Conservation (phyloP, 2,329 filamentous ascomycete species). For the Nannizzia gypsea region DNA sequence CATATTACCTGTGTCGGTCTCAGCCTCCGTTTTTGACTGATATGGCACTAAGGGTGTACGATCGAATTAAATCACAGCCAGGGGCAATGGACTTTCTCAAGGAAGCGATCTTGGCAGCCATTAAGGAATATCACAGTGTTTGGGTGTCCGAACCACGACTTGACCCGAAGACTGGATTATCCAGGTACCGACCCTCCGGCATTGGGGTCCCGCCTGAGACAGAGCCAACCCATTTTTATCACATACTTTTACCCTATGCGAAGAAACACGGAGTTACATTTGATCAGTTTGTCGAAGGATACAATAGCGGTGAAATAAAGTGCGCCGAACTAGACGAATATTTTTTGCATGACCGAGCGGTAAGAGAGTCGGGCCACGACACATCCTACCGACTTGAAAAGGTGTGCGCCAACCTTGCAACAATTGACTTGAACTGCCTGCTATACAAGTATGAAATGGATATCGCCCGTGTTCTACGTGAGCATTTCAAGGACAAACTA, state of each 20-base stretch:
- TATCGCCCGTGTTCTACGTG: constrained; percentile 75
- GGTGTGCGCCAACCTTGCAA: constrained; percentile 76
- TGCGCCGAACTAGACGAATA: constrained; percentile 91
- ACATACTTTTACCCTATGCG: constrained; percentile 69
- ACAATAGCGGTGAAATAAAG: constrained; percentile 63
- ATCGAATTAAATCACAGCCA: constrained; percentile 78
- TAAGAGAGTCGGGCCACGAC: constrained; percentile 93
- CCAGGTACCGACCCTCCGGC: constrained; percentile 73
- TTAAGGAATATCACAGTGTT: constrained; percentile 90
- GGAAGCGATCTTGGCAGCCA: constrained; percentile 71
- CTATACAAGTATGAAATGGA: constrained; percentile 96
- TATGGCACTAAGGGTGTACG: constrained; percentile 88
- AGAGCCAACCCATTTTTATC: constrained; percentile 73
- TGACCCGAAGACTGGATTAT: constrained; percentile 66
- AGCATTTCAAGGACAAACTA: constrained; percentile 70
- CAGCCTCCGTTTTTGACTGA: constrained; percentile 96
- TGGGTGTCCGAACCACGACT: constrained; percentile 71
- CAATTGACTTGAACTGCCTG: constrained; percentile 86
- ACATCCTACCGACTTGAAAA: constrained; percentile 88
- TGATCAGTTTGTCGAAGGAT: constrained; percentile 72
- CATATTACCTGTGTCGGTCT: constrained; percentile 88
- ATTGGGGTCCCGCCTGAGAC: constrained; percentile 84
- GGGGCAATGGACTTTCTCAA: constrained; percentile 71
- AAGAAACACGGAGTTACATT: constrained; percentile 75
- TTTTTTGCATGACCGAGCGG: constrained; percentile 89